Percentiles rank a stretch among this genome's conserved stretches.
These are phyloP conservation scores for Starmerella stigmatis DNA, from an alignment of 805 yeast genomes.

Conservation along the genomic window DNA sequence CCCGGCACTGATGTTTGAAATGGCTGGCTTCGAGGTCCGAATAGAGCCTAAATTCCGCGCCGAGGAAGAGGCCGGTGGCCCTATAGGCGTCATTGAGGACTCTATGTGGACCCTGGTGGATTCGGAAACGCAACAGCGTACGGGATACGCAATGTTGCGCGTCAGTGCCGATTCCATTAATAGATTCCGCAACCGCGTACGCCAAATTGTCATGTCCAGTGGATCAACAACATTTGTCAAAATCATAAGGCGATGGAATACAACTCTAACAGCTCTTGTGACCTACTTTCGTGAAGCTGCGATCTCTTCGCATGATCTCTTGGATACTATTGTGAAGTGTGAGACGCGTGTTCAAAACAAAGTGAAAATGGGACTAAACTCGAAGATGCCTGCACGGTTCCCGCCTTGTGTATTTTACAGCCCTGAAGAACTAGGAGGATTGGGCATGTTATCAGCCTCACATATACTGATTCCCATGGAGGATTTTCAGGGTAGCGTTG, in stretches of 20 bases:
- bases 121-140: slow-evolving; percentile 63
- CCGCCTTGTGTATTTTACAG: slow-evolving; percentile 99
- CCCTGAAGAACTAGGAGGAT: slow-evolving; percentile 93
- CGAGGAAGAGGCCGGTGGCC: slow-evolving; percentile 35
- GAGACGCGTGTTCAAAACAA: slow-evolving; percentile 91
- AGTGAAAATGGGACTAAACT: slow-evolving; percentile 87
- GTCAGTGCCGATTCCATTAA: slow-evolving; percentile 75
- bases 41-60: slow-evolving; percentile 64
- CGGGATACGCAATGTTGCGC: slow-evolving; percentile 77
- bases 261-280: slow-evolving; percentile 74
- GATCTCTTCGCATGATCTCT: slow-evolving; percentile 62
- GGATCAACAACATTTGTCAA: slow-evolving; percentile 94
- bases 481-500: slow-evolving; percentile 73
- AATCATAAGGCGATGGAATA: slow-evolving; percentile 92
- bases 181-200: slow-evolving; percentile 67
- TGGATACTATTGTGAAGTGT: slow-evolving; percentile 76
- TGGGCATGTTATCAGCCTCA: slow-evolving; percentile 96
- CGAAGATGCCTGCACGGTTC: slow-evolving; percentile 96
- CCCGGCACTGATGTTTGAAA: slow-evolving; percentile 74
- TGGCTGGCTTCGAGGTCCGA: slow-evolving; percentile 93
- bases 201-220: slow-evolving; percentile 87
- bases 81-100: slow-evolving; percentile 34
- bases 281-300: slow-evolving; percentile 91
- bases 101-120: slow-evolving; percentile 86
- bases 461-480: slow-evolving; percentile 91